Conservation (phyloP, 495 filamentous ascomycete genomes). For the Cenococcum geophilum region DNA sequence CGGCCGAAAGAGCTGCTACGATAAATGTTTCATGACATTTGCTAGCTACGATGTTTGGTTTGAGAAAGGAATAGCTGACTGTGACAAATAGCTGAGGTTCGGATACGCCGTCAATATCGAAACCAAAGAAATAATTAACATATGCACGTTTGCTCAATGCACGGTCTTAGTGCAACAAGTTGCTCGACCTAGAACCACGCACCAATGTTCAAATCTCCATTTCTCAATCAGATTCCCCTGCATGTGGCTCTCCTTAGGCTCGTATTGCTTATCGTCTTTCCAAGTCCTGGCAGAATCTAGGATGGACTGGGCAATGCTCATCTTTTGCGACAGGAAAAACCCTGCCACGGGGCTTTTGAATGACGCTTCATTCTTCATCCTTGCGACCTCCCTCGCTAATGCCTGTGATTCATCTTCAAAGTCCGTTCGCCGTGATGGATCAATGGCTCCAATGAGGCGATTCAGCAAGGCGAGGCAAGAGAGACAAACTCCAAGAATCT, state of each 20-base stretch:
- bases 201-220: not conserved
- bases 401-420: not conserved
- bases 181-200: too few relatives aligned
- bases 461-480: not conserved
- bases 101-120: too few relatives aligned
- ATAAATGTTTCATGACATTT: too few relatives aligned
- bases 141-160: too few relatives aligned
- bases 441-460: constrained; percentile 2
- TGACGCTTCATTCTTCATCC: not conserved
- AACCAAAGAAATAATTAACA: too few relatives aligned
- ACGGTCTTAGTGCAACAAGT: too few relatives aligned
- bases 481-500: not conserved
- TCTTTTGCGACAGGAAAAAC: not conserved
- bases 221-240: not conserved
- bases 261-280: not conserved
- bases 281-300: not conserved
- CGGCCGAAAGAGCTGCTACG: too few relatives aligned
- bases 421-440: not conserved
- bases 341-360: not conserved
- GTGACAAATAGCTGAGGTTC: too few relatives aligned
- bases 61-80: too few relatives aligned
- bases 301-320: not conserved
- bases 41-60: too few relatives aligned
- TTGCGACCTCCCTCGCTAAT: not conserved
- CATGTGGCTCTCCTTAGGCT: not conserved